A percentile compares a stretch with the other conserved stretches of the same genome.
phyloP scores from a whole-genome alignment of 208 protist genomes.

The Trypanosoma scelopori region DNA sequence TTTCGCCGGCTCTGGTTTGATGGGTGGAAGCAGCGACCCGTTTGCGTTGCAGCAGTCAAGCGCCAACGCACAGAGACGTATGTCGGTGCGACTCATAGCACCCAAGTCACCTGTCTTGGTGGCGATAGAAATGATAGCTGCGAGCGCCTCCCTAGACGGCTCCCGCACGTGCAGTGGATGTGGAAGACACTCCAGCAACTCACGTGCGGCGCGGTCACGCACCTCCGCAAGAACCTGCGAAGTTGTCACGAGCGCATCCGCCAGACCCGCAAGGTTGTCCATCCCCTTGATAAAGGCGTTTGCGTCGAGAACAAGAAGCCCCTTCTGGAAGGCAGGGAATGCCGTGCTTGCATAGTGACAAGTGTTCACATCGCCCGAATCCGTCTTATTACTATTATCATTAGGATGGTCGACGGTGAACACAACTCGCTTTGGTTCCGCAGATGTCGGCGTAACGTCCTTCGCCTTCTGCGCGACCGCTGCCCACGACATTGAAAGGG shows the following conservation, averaged over 20 bases:
- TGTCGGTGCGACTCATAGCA: constrained; percentile 88
- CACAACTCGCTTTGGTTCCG: constrained; percentile 25
- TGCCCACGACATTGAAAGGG: constrained; percentile 66
- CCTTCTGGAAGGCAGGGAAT: constrained; percentile 61
- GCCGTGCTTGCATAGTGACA: neutral
- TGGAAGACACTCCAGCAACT: constrained; percentile 71
- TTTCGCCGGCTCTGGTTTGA: constrained; percentile 54
- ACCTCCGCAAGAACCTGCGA: constrained; percentile 86
- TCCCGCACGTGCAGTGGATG: constrained; percentile 64
- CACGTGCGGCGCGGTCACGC: constrained; percentile 62
- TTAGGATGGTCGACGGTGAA: constrained; percentile 8
- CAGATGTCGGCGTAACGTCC: constrained; percentile 13
- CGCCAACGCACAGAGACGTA: constrained; percentile 85
- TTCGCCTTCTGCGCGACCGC: constrained; percentile 48
- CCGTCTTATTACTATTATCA: neutral
- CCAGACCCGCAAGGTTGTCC: constrained; percentile 59
- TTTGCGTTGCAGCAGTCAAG: constrained; percentile 71
- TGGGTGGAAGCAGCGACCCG: constrained; percentile 39
- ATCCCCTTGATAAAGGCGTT: constrained; percentile 90
- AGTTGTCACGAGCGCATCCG: constrained; percentile 83
- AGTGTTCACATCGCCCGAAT: neutral
- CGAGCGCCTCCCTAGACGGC: constrained; percentile 60
- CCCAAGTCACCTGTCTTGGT: constrained; percentile 90
- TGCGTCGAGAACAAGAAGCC: constrained; percentile 80
- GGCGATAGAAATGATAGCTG: constrained; percentile 64